These are phyloP conservation scores for Boletus subluridellus DNA, from an alignment of 1,284 basidiomycete species.

Conservation along the genomic window DNA sequence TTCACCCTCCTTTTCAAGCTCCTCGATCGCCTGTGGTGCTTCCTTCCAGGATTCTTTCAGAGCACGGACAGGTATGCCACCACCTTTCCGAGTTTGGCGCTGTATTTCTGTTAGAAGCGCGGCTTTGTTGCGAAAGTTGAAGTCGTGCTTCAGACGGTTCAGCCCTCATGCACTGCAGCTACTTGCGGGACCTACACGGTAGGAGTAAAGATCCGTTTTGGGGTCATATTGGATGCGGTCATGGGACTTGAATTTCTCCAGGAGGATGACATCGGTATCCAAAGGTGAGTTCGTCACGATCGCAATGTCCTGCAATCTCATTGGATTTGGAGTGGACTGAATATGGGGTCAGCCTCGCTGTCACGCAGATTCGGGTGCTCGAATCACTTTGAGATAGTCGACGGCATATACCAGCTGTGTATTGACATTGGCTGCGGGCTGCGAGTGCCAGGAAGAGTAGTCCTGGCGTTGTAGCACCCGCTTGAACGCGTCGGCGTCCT, in stretches of 20 bases:
- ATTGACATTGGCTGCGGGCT: constrained; percentile 79
- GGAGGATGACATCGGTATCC: constrained; percentile 65
- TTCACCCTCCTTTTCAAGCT: constrained; percentile 82
- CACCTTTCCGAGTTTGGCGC: constrained; percentile 70
- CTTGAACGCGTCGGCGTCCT: constrained; percentile 68
- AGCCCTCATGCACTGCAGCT: neutral
- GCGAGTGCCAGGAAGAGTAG: constrained; percentile 75
- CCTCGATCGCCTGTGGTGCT: constrained; percentile 76
- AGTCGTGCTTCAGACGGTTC: constrained; percentile 66
- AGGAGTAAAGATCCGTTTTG: constrained; percentile 82
- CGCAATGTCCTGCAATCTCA: constrained; percentile 81
- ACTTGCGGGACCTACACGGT: constrained; percentile 51
- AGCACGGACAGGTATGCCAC: constrained; percentile 79
- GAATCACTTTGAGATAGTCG: constrained; percentile 66
- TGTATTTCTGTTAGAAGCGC: constrained; percentile 80
- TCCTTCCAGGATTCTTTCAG: constrained; percentile 90
- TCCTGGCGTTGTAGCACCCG: constrained; percentile 58
- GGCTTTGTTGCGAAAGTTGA: constrained; percentile 77
- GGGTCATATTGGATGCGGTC: constrained; percentile 76
- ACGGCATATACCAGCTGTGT: constrained; percentile 86
- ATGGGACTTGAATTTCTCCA: constrained; percentile 77
- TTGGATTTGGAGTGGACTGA: constrained; percentile 72
- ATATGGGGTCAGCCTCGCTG: constrained; percentile 9
- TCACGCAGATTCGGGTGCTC: constrained; percentile 1
- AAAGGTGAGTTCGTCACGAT: constrained; percentile 74